These are phyloP conservation scores for Solanum infundibuliforme DNA, from an alignment of 257 asterid genomes.

Conservation along the genomic window DNA sequence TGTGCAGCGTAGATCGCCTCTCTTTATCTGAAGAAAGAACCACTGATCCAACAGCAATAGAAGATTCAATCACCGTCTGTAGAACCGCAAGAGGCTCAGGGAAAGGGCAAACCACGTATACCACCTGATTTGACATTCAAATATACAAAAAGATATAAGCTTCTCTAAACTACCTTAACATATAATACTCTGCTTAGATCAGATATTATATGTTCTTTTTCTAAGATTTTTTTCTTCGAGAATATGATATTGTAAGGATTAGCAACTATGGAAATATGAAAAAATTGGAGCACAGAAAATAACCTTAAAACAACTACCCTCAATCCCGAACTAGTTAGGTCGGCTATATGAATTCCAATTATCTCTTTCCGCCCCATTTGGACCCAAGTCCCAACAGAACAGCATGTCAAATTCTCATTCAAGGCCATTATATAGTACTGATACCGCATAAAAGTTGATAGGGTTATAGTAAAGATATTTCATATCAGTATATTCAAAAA, in stretches of 20 bases:
- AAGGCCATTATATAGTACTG: background rate
- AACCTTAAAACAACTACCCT: background rate
- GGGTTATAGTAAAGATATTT: background rate
- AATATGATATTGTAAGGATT: background rate
- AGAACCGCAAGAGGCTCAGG: conserved; percentile 97
- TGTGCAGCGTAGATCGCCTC: conserved; percentile 75
- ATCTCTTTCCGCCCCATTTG: background rate
- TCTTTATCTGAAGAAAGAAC: conserved; percentile 87
- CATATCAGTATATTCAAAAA: background rate
- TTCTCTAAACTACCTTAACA: background rate
- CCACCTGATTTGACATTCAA: conserved; percentile 43
- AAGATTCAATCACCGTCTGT: conserved; percentile 83
- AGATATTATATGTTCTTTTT: background rate
- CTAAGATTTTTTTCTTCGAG: background rate
- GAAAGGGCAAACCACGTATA: conserved; percentile 97
- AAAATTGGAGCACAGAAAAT: background rate
- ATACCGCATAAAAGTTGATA: background rate
- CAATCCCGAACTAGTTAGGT: background rate
- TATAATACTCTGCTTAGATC: background rate
- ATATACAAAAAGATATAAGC: background rate
- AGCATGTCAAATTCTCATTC: background rate
- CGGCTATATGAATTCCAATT: background rate
- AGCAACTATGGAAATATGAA: background rate
- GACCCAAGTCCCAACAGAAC: background rate
- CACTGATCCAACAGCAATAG: conserved; percentile 82